phyloP scores from a whole-genome alignment of 2,329 filamentous ascomycete species.

The Catunica adiposa region DNA sequence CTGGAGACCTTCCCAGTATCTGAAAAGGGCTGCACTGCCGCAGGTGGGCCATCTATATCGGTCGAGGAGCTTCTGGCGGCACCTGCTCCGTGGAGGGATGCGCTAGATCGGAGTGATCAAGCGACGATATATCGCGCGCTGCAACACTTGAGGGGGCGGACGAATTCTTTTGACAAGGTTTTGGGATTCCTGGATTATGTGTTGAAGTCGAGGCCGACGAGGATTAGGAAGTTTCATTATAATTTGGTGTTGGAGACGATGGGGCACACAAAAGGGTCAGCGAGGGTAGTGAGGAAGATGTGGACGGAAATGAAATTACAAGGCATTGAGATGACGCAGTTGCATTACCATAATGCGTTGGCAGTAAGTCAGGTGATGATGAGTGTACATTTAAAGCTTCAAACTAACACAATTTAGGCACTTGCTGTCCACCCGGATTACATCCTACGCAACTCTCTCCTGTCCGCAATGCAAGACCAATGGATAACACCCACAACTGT shows the following conservation, averaged over 20 bases:
- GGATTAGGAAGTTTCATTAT: conserved; percentile 46
- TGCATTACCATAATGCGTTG: conserved; percentile 55
- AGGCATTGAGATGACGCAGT: conserved; percentile 45
- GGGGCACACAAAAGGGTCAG: conserved; percentile 49
- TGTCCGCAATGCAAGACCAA: conserved; percentile 55
- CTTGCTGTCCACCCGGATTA: conserved; percentile 79
- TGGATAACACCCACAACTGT: conserved; percentile 42
- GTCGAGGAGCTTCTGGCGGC: background rate
- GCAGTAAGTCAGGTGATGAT: conserved; percentile 29
- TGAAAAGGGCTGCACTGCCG: background rate
- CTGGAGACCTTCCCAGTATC: too few relatives aligned
- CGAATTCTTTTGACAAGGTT: conserved; percentile 13
- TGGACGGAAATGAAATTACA: conserved; percentile 53
- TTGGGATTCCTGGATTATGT: conserved; percentile 38
- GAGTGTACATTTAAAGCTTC: background rate
- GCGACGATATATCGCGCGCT: conserved; percentile 33
- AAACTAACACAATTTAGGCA: conserved; percentile 27
- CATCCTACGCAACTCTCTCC: conserved; percentile 50
- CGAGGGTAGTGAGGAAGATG: conserved; percentile 43
- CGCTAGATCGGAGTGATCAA: conserved; percentile 5
- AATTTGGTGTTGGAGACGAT: conserved; percentile 61
- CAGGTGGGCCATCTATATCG: background rate
- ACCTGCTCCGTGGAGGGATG: background rate
- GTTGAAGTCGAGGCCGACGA: conserved; percentile 36
- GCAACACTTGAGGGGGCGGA: conserved; percentile 23